phyloP scores from a whole-genome alignment of 2,329 filamentous ascomycete species.

The Penicillium rolfsii region DNA sequence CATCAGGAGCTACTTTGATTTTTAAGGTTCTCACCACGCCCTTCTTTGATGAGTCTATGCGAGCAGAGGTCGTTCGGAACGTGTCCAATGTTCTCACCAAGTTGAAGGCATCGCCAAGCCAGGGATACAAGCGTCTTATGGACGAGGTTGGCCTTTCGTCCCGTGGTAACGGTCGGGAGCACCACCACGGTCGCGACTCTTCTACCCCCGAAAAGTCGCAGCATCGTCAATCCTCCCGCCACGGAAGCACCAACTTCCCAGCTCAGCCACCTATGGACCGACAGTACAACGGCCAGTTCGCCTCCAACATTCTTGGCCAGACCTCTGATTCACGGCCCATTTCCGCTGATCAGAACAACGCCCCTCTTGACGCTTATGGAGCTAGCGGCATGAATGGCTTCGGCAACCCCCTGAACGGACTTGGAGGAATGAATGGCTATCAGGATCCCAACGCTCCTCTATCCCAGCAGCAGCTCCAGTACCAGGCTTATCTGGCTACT shows the following conservation, averaged over 20 bases:
- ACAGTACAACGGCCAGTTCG: constrained; percentile 48
- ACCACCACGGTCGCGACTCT: constrained; percentile 44
- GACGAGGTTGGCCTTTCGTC: constrained; percentile 90
- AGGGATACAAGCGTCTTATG: constrained; percentile 98
- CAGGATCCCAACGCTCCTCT: constrained; percentile 48
- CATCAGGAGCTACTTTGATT: constrained; percentile 91
- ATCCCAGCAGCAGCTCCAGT: constrained; percentile 58
- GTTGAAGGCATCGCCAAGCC: constrained; percentile 89
- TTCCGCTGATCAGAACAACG: constrained; percentile 40
- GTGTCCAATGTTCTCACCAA: constrained; percentile 85
- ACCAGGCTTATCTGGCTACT: constrained; percentile 58
- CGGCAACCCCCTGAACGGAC: constrained; percentile 34
- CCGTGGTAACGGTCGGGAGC: constrained; percentile 44
- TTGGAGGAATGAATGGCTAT: constrained; percentile 35
- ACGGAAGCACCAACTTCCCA: constrained; percentile 42
- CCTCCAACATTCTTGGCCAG: constrained; percentile 41
- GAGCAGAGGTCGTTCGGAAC: constrained; percentile 84
- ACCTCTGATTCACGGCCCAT: constrained; percentile 44
- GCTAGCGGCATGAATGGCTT: constrained; percentile 41
- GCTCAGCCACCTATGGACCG: constrained; percentile 45
- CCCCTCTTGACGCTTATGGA: constrained; percentile 45
- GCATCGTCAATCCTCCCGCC: constrained; percentile 48
- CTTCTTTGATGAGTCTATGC: constrained; percentile 92
- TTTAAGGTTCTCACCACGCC: constrained; percentile 98
- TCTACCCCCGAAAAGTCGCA: constrained; percentile 47